Evolutionary conservation across 2,329 filamentous ascomycete species (phyloP).

Genomic region (Colletotrichum paranaense): DNA sequence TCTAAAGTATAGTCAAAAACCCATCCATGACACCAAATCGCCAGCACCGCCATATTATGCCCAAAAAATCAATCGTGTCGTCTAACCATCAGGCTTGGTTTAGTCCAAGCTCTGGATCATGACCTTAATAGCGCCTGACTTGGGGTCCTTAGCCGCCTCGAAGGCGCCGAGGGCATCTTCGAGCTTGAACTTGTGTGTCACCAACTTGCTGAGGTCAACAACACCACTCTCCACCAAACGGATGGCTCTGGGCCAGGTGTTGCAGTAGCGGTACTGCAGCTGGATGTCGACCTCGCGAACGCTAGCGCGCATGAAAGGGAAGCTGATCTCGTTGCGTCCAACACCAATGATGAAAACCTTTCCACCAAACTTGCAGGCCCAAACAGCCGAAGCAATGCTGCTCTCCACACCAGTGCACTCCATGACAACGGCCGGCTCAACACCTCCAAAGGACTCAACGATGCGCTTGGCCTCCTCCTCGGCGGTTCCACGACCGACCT

Average conservation of each 20-base stretch:
- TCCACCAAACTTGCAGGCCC: slow-evolving; percentile 92
- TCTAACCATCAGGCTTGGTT: neutral
- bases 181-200: slow-evolving; percentile 87
- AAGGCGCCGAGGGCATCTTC: slow-evolving; percentile 93
- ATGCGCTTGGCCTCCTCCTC: slow-evolving; percentile 82
- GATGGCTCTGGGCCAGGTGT: slow-evolving; percentile 96
- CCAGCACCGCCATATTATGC: slow-evolving; percentile 27
- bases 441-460: slow-evolving; percentile 73
- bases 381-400: slow-evolving; percentile 87
- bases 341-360: slow-evolving; percentile 98
- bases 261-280: slow-evolving; percentile 96
- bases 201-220: slow-evolving; percentile 82
- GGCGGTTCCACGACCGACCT: slow-evolving; percentile 73
- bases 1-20: slow-evolving; percentile 20
- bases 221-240: slow-evolving; percentile 86
- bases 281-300: slow-evolving; percentile 94
- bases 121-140: slow-evolving; percentile 97
- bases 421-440: slow-evolving; percentile 84
- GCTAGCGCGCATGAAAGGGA: slow-evolving; percentile 94
- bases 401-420: slow-evolving; percentile 97
- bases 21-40: slow-evolving; percentile 35
- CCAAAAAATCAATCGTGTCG: slow-evolving; percentile 29
- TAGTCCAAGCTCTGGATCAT: slow-evolving; percentile 82
- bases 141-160: slow-evolving; percentile 86
- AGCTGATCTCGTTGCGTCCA: slow-evolving; percentile 93